Evolutionary conservation across 495 filamentous ascomycete genomes (phyloP).

Genomic region (Friedmanniomyces endolithicus): DNA sequence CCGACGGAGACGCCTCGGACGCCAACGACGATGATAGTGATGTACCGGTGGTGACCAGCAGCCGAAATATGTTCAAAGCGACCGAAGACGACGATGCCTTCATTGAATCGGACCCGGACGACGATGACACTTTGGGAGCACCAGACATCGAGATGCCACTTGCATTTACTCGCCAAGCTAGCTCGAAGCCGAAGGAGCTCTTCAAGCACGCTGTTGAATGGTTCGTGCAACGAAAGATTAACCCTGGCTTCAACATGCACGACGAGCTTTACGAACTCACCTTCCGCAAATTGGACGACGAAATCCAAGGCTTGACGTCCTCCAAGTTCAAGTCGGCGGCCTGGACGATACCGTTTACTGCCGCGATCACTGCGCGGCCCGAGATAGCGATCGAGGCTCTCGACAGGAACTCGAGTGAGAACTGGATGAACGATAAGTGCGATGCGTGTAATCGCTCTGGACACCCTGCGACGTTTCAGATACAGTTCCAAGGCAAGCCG

Average conservation of each 20-base stretch:
- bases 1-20: slow-evolving; percentile 9
- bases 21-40: slow-evolving; percentile 7
- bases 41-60: neutral
- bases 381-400: slow-evolving; percentile 28
- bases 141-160: slow-evolving; percentile 47
- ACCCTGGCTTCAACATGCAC: slow-evolving; percentile 56
- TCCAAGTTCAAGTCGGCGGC: slow-evolving; percentile 62
- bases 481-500: slow-evolving; percentile 53
- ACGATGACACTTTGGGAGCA: slow-evolving; percentile 48
- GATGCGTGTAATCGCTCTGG: slow-evolving; percentile 63
- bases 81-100: slow-evolving; percentile 63
- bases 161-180: slow-evolving; percentile 52
- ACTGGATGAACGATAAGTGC: slow-evolving; percentile 39
- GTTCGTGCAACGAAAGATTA: slow-evolving; percentile 66
- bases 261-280: slow-evolving; percentile 57
- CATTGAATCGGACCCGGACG: slow-evolving; percentile 48
- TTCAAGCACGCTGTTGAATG: slow-evolving; percentile 72
- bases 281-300: slow-evolving; percentile 62
- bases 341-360: slow-evolving; percentile 57
- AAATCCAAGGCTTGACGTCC: slow-evolving; percentile 51
- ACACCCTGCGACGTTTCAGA: slow-evolving; percentile 51
- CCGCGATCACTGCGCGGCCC: slow-evolving; percentile 55
- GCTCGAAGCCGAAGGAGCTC: slow-evolving; percentile 59
- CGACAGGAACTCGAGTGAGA: slow-evolving; percentile 21
- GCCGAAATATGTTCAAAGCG: slow-evolving; percentile 25